These are phyloP conservation scores for Meyerozyma guilliermondii DNA, from an alignment of 1,139 yeast species.

Conservation along the genomic window DNA sequence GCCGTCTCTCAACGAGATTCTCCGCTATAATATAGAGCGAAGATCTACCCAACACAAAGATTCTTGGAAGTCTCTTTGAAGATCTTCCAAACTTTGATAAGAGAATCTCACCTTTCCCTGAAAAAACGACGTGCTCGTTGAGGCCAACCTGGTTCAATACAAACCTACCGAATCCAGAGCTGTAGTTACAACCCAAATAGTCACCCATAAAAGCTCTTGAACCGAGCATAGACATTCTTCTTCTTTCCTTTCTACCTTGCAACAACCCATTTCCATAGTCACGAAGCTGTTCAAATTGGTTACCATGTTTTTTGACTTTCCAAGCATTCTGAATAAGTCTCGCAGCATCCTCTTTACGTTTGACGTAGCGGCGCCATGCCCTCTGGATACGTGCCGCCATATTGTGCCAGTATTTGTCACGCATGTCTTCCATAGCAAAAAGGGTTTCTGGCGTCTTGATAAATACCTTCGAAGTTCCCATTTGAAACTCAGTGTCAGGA, in stretches of 20 bases:
- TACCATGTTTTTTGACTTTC: slow-evolving; percentile 77
- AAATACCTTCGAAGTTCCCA: slow-evolving; percentile 93
- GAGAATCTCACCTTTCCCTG: slow-evolving; percentile 75
- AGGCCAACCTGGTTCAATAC: slow-evolving; percentile 64
- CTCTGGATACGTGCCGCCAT: slow-evolving; percentile 98
- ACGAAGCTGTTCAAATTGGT: slow-evolving; percentile 75
- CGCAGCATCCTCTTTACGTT: slow-evolving; percentile 85
- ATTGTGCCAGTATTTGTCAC: slow-evolving; percentile 96
- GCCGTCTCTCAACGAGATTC: slow-evolving; percentile 65
- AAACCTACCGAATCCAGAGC: slow-evolving; percentile 67
- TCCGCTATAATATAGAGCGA: slow-evolving; percentile 69
- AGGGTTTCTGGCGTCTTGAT: slow-evolving; percentile 96
- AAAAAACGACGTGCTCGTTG: slow-evolving; percentile 67
- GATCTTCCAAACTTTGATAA: slow-evolving; percentile 91
- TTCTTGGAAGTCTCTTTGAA: slow-evolving; percentile 70
- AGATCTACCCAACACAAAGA: slow-evolving; percentile 61
- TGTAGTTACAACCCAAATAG: slow-evolving; percentile 78
- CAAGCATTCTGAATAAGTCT: slow-evolving; percentile 78
- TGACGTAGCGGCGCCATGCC: slow-evolving; percentile 86
- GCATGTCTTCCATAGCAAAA: slow-evolving; percentile 92
- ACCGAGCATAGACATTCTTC: slow-evolving; percentile 82
- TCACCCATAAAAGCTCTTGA: slow-evolving; percentile 94
- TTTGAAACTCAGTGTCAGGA: slow-evolving; percentile 77
- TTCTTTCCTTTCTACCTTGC: slow-evolving; percentile 79
- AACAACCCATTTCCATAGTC: slow-evolving; percentile 74